Evolutionary conservation across 2,329 filamentous ascomycete genomes (phyloP).

Genomic region (Alternaria gansuensis): DNA sequence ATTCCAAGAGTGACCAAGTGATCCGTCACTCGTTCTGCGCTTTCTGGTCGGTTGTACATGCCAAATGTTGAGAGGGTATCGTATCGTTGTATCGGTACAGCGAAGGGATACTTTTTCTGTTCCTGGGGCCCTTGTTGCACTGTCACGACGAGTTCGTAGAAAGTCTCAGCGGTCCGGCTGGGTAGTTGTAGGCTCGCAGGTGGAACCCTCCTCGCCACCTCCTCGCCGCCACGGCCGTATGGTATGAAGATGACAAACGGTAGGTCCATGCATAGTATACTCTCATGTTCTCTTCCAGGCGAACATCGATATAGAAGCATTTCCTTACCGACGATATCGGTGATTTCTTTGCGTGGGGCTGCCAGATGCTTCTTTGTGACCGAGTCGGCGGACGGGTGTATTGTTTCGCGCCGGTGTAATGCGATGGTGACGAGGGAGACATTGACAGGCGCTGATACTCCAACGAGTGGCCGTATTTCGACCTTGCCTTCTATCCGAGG

Average conservation of each 20-base stretch:
- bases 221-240: slow-evolving; percentile 88
- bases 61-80: slow-evolving; percentile 98
- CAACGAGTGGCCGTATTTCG: slow-evolving; percentile 87
- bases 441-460: slow-evolving; percentile 86
- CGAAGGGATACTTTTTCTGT: slow-evolving; percentile 90
- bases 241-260: slow-evolving; percentile 98
- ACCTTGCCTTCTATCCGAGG: slow-evolving; percentile 98
- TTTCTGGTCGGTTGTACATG: slow-evolving; percentile 98
- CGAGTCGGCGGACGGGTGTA: slow-evolving; percentile 94
- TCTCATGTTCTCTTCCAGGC: slow-evolving; percentile 83
- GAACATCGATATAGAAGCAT: slow-evolving; percentile 89
- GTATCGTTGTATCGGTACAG: slow-evolving; percentile 89
- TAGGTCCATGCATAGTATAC: slow-evolving; percentile 92
- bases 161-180: slow-evolving; percentile 94
- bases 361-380: slow-evolving; percentile 91
- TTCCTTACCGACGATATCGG: slow-evolving; percentile 94
- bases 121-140: slow-evolving; percentile 88
- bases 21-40: slow-evolving; percentile 83
- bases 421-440: slow-evolving; percentile 94
- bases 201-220: slow-evolving; percentile 87
- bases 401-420: slow-evolving; percentile 91
- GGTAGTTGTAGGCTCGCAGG: slow-evolving; percentile 90
- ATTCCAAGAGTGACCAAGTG: slow-evolving; percentile 92
- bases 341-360: slow-evolving; percentile 87
- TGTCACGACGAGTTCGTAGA: slow-evolving; percentile 94